Conservation (phyloP, 805 yeast species). For the Yamadazyma takamatsuzukensis region DNA sequence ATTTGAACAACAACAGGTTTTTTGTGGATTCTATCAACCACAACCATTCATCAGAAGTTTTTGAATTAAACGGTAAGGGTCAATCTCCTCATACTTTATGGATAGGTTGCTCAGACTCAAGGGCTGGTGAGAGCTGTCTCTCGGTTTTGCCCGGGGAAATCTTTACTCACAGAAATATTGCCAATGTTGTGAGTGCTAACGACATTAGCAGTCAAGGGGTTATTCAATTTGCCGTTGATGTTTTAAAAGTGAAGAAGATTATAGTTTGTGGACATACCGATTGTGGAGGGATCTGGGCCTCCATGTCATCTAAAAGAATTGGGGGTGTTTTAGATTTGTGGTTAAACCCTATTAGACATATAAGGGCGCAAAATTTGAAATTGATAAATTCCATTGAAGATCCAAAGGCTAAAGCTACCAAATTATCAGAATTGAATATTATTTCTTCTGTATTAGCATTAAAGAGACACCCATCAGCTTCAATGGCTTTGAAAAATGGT, state of each 20-base stretch:
- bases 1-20: slow-evolving; percentile 43
- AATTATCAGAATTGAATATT: slow-evolving; percentile 74
- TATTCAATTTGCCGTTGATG: slow-evolving; percentile 83
- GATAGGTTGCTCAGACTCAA: slow-evolving; percentile 92
- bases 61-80: slow-evolving; percentile 69
- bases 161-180: slow-evolving; percentile 85
- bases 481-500: slow-evolving; percentile 57
- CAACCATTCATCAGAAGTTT: slow-evolving; percentile 50
- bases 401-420: slow-evolving; percentile 52
- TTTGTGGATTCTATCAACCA: slow-evolving; percentile 45
- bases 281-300: slow-evolving; percentile 91
- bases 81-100: slow-evolving; percentile 92
- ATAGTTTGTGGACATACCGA: slow-evolving; percentile 92
- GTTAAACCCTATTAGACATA: slow-evolving; percentile 65
- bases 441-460: slow-evolving; percentile 67
- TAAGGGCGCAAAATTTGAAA: slow-evolving; percentile 56
- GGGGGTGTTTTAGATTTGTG: slow-evolving; percentile 73
- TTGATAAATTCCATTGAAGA: slow-evolving; percentile 47
- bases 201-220: slow-evolving; percentile 77
- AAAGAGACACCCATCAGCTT: slow-evolving; percentile 62
- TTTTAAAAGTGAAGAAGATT: slow-evolving; percentile 73
- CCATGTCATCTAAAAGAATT: slow-evolving; percentile 57
- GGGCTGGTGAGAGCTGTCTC: slow-evolving; percentile 77
- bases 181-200: slow-evolving; percentile 66
- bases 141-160: slow-evolving; percentile 87